A percentile compares a stretch with the other conserved stretches of the same genome.
Conservation (phyloP, 2,329 filamentous ascomycete species). For the Tolypocladium ovalisporum region DNA sequence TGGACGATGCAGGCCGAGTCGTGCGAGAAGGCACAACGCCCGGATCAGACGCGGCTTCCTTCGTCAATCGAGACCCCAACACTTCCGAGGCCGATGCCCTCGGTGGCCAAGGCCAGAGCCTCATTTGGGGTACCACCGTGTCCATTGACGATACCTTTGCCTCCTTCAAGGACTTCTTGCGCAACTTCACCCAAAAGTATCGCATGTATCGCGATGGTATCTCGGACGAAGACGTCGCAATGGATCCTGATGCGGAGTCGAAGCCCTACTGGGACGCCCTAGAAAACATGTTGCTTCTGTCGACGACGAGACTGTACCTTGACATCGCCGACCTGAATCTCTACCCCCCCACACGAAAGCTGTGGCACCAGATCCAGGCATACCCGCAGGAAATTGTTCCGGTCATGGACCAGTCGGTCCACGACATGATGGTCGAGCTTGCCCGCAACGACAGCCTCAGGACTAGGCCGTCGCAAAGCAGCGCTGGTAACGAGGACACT, state of each 20-base stretch:
- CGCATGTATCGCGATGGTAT: conserved; percentile 85
- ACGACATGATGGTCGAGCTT: conserved; percentile 86
- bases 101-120: conserved; percentile 67
- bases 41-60: conserved; percentile 49
- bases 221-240: conserved; percentile 61
- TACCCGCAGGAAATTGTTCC: conserved; percentile 96
- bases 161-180: conserved; percentile 82
- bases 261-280: conserved; percentile 79
- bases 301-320: conserved; percentile 73
- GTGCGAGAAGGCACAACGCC: conserved; percentile 39
- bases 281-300: conserved; percentile 83
- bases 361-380: conserved; percentile 89
- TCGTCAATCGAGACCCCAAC: conserved; percentile 58
- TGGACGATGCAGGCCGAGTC: conserved; percentile 49
- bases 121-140: conserved; percentile 97
- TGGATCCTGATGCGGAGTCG: conserved; percentile 59
- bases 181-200: conserved; percentile 88
- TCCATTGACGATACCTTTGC: conserved; percentile 83
- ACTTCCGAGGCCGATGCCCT: conserved; percentile 87
- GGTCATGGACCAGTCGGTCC: conserved; percentile 88
- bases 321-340: conserved; percentile 83
- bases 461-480: conserved; percentile 51
- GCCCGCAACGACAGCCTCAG: conserved; percentile 69
- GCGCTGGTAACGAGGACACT: conserved; percentile 32
- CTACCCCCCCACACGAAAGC: conserved; percentile 83